Evolutionary conservation across 2,329 filamentous ascomycete species (phyloP).

Genomic region (Colletotrichum tropicicola): DNA sequence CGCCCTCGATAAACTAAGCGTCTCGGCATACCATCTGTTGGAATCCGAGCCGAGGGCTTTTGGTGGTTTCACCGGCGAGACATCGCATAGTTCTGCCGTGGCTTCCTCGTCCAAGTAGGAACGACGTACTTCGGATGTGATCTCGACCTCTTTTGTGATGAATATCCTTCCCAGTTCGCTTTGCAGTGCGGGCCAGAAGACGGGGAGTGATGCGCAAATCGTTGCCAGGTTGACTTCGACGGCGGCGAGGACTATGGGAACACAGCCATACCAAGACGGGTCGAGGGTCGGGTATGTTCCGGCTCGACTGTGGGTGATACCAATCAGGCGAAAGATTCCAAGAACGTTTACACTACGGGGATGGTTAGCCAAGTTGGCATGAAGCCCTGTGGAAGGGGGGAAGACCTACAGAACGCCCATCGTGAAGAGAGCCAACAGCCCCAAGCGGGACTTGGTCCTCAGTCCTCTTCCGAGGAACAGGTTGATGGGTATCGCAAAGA

Average conservation of each 20-base stretch:
- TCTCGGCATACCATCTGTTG: neutral
- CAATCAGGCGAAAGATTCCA: constrained; percentile 40
- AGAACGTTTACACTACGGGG: constrained; percentile 22
- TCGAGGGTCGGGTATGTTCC: constrained; percentile 44
- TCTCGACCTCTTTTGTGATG: constrained; percentile 44
- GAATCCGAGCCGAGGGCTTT: neutral
- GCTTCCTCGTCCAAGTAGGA: constrained; percentile 7
- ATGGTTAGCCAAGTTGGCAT: constrained; percentile 5
- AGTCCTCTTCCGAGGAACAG: constrained; percentile 37
- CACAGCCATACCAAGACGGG: constrained; percentile 45
- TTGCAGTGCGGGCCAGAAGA: constrained; percentile 34
- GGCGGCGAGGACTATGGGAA: constrained; percentile 41
- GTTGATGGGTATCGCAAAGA: constrained; percentile 41
- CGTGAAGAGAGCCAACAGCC: constrained; percentile 39
- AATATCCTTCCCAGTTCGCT: constrained; percentile 41
- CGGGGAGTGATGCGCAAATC: constrained; percentile 22
- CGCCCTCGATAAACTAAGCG: neutral
- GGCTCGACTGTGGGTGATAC: constrained; percentile 38
- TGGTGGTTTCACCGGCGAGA: neutral
- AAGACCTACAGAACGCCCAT: constrained; percentile 42
- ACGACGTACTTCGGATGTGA: constrained; percentile 32
- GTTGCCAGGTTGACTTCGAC: constrained; percentile 41
- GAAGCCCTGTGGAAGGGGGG: neutral
- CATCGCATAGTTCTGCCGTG: constrained; percentile 2
- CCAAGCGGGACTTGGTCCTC: constrained; percentile 39